Base-by-base conservation (phyloP, 352 stramenopile species). In the Pythium aristosporum region DNA sequence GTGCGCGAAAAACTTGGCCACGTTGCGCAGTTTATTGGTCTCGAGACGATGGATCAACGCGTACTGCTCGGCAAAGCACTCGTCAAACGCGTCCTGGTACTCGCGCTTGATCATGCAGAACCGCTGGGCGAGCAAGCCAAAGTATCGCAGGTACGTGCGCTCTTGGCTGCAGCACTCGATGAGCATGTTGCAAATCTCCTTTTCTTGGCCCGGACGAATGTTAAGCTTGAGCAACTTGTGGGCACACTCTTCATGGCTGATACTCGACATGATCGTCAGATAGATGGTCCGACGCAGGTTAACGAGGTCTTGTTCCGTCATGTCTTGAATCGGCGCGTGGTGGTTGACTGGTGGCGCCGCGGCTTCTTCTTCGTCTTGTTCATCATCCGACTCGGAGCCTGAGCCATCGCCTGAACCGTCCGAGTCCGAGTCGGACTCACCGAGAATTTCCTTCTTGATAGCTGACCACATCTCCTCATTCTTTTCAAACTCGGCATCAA, bases 121-220 rank as follows among this genome's bases (percentile, higher is more conserved):
- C 36, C 97, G 90, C 65, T 98, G 88, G 16, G 90, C 97, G 12
- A 99, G 89, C 5, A 99, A 70, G 44, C 97, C 97, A 65, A 99
- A 99, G 72, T 98, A 99, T 10, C 96, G 80, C 56, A 98, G 75
- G 71, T 98, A 99, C 34, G 96, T 99, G 46, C 94, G 86, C 71
- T 99, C 97, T 74, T 99, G 97, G 47, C 90, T 98, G 74, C 98
- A 99, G 75, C 97, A 99, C 73, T 99, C 98, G 54, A 99, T 97
- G 20, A 99, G 79, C 98, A 99, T 99, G 60, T 98, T 98, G 65
- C 97, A 98, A 15, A 99, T 92, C 70, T 99, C 97, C 50, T 91
- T 92, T 75, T 99, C 97, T 47, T 98, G 88, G 7, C 97, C 97
- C 8, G 87, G 73, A 10, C 94, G 96, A 59, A 99, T 98, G 67